phyloP scores from a whole-genome alignment of 2,329 filamentous ascomycete species.

The Penicillium brevicompactum region DNA sequence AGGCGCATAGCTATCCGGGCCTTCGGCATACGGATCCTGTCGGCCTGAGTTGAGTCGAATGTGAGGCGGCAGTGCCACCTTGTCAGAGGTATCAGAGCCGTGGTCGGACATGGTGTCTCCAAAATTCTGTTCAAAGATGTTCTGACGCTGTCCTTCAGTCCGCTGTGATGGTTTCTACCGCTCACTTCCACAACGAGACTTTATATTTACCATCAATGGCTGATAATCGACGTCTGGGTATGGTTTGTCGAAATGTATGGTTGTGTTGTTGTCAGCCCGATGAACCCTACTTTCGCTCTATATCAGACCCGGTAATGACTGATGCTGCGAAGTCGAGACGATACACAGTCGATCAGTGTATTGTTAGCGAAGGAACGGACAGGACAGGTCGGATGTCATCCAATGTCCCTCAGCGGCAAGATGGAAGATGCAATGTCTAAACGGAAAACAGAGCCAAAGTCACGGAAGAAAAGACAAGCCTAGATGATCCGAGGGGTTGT shows the following conservation, averaged over 20 bases:
- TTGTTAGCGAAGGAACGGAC: constrained; percentile 26
- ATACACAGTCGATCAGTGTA: constrained; percentile 16
- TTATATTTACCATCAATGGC: not conserved
- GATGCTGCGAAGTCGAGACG: not conserved
- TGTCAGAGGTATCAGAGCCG: constrained; percentile 12
- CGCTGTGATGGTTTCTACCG: not conserved
- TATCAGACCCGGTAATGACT: constrained; percentile 13
- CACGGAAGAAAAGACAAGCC: constrained; percentile 24
- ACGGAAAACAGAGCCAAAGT: constrained; percentile 15
- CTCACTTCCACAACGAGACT: not conserved
- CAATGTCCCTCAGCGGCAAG: constrained; percentile 58
- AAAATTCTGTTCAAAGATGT: not conserved
- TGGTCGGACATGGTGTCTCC: constrained; percentile 20
- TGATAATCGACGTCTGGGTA: not conserved
- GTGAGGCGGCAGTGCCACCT: constrained; percentile 55
- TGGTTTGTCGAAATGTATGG: not conserved
- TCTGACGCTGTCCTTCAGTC: not conserved
- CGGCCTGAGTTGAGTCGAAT: constrained; percentile 66
- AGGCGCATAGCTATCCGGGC: constrained; percentile 31
- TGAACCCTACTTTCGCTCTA: not conserved
- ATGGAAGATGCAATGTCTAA: constrained; percentile 11
- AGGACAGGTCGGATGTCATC: constrained; percentile 27
- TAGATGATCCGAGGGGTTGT: constrained; percentile 26
- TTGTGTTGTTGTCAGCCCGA: not conserved
- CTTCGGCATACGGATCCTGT: constrained; percentile 52